These are phyloP conservation scores for Neurospora sp. DNA, from an alignment of 495 filamentous ascomycete species.

Conservation along the genomic window DNA sequence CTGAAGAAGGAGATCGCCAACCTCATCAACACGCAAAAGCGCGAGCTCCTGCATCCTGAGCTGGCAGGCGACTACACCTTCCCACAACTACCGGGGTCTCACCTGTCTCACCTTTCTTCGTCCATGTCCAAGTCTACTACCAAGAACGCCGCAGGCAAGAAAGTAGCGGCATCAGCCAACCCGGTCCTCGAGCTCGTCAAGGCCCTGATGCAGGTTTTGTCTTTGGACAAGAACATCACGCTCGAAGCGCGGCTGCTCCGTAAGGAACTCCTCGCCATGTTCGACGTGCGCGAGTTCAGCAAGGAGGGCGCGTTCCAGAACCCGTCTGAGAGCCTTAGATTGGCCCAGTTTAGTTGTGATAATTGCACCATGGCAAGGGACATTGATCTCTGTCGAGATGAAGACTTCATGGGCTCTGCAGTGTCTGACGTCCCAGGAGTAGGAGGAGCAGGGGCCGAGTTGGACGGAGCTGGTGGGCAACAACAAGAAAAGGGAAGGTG, in stretches of 20 bases:
- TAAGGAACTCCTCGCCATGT: slow-evolving; percentile 78
- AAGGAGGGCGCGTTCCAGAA: slow-evolving; percentile 79
- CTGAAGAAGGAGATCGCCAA: slow-evolving; percentile 77
- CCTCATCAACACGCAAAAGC: slow-evolving; percentile 71
- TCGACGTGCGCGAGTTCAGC: slow-evolving; percentile 91
- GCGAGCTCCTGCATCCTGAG: slow-evolving; percentile 83
- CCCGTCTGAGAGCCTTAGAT: slow-evolving; percentile 61
- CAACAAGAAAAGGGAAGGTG: slow-evolving; percentile 43
- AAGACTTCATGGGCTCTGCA: slow-evolving; percentile 52
- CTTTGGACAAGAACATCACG: slow-evolving; percentile 75
- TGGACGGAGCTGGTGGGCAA: slow-evolving; percentile 7
- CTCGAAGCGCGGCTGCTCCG: slow-evolving; percentile 78
- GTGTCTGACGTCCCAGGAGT: not conserved
- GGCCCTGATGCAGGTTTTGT: slow-evolving; percentile 79
- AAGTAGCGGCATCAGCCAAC: slow-evolving; percentile 46
- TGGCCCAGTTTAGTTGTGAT: slow-evolving; percentile 71
- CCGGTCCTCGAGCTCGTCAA: slow-evolving; percentile 86
- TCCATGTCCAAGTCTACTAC: not conserved
- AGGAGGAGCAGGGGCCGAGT: slow-evolving; percentile 7
- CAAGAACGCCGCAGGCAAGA: not conserved
- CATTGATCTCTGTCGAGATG: slow-evolving; percentile 90
- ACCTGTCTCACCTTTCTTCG: slow-evolving; percentile 23
- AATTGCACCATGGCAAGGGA: slow-evolving; percentile 82
- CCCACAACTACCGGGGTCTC: slow-evolving; percentile 72
- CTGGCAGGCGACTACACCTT: slow-evolving; percentile 81